Base-by-base conservation (phyloP, 78 protist genomes). In the Tieghemostelium lacteum region DNA sequence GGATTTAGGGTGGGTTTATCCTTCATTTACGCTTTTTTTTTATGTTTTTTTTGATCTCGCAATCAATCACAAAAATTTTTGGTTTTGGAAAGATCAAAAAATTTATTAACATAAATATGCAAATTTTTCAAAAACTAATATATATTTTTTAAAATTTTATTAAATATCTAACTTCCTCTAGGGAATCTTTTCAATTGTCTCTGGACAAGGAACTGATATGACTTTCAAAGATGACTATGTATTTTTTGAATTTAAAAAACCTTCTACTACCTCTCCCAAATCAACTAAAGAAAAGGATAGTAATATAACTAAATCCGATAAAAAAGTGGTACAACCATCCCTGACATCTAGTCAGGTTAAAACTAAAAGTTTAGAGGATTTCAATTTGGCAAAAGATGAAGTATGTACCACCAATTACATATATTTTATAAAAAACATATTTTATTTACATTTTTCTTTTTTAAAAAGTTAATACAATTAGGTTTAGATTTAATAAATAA, bases 151-250 rank as follows among this genome's bases (percentile, higher is more conserved):
- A 29, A 6, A 6, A 14, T 14, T 10, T 10, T 45, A 45, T 45
- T 45, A 14, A 14, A 45, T 45, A 6, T 45, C 6, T n/a, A n/a
- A n/a, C 28, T 60, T 24, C 7, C 2, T 40, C 17, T n/a, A 71
- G 77, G 63, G 63, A 50, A 33, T 71, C 16, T 40, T 71, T 29
- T 50, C 34, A 24, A 71, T 20, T 71, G 49, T 71, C n/a, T n/a
- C n/a, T n/a, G n/a, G n/a, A 50, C 20, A 28, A 5, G 77, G 77
- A 2, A n/a, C 36, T 6, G 77, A 71, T 22, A 26, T 40, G 7
- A 20, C 58, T 26, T 78, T 78, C 55, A 78, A 66, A 40, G 88
- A 78, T 78, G 88, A 78, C 29, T 78, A 78, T 66, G 29, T 78
- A 64, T 78, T 78, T 40, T 78, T 66, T 78, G 63, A 71, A 65